Evolutionary conservation across 306 rosid genomes (phyloP).

Genomic region (Trifolium fragiferum): DNA sequence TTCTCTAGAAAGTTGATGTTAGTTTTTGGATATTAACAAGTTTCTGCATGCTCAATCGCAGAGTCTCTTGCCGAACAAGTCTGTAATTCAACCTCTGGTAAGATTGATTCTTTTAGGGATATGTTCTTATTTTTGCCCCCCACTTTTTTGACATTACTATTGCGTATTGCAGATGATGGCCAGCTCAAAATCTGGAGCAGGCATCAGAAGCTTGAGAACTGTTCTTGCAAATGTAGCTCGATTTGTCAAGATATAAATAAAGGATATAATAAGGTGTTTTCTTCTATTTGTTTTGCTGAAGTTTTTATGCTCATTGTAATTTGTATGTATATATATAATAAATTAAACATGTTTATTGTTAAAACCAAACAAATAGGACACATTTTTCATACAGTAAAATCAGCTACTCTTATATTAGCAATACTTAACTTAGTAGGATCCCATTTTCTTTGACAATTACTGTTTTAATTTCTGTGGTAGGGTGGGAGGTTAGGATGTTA

Average conservation of each 20-base stretch:
- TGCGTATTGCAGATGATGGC: conserved; percentile 74
- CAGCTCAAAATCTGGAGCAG: conserved; percentile 97
- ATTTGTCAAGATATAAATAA: conserved; percentile 61
- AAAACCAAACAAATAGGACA: conserved; percentile 1
- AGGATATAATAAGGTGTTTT: conserved; percentile 31
- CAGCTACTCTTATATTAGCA: background rate
- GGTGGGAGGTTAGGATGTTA: background rate
- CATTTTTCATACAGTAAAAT: background rate
- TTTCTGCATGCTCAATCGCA: conserved; percentile 43
- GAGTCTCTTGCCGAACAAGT: conserved; percentile 73
- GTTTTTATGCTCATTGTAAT: conserved; percentile 4
- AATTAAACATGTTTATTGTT: conserved; percentile 6
- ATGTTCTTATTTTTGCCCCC: conserved; percentile 7
- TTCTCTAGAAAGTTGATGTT: conserved; percentile 12
- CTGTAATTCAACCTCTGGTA: conserved; percentile 87
- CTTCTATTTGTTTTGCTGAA: conserved; percentile 1
- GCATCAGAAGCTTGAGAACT: conserved; percentile 84
- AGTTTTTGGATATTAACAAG: conserved; percentile 43
- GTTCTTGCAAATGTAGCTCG: conserved; percentile 75
- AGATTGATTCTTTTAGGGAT: conserved; percentile 37
- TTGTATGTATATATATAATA: background rate
- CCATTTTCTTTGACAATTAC: background rate
- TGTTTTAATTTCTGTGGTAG: background rate
- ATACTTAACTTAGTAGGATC: background rate
- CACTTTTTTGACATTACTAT: background rate